Conservation (phyloP, 2,329 filamentous ascomycete species). For the Talaromyces sp. region DNA sequence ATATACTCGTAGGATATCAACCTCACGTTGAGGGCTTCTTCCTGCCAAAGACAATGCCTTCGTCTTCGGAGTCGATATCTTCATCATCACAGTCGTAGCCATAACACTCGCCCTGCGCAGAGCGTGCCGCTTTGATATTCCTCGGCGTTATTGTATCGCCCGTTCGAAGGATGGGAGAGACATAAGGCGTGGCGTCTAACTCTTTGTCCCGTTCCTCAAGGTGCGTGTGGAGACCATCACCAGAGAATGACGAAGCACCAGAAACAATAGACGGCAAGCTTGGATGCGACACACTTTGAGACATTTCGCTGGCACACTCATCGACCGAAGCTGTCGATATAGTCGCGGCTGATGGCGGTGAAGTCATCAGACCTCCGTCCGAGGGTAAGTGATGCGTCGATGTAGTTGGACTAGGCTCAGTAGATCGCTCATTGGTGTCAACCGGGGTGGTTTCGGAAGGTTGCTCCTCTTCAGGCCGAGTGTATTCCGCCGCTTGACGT, state of each 20-base stretch:
- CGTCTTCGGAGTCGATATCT: slow-evolving; percentile 43
- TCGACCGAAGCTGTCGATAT: slow-evolving; percentile 47
- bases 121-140: slow-evolving; percentile 23
- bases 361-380: slow-evolving; percentile 30
- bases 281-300: slow-evolving; percentile 46
- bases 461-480: slow-evolving; percentile 28
- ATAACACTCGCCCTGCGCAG: slow-evolving; percentile 35
- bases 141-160: slow-evolving; percentile 41
- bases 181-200: slow-evolving; percentile 23
- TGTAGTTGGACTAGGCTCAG: slow-evolving; percentile 5
- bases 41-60: slow-evolving; percentile 41
- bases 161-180: slow-evolving; percentile 41
- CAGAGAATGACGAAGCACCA: slow-evolving; percentile 45
- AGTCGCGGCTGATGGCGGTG: slow-evolving; percentile 43
- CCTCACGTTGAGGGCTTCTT: slow-evolving; percentile 11
- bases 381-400: slow-evolving; percentile 15
- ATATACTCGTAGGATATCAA: not conserved
- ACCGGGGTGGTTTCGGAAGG: slow-evolving; percentile 16
- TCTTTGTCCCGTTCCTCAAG: slow-evolving; percentile 29
- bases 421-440: not conserved
- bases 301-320: slow-evolving; percentile 43
- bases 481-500: slow-evolving; percentile 24
- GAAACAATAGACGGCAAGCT: slow-evolving; percentile 47
- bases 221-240: slow-evolving; percentile 31
- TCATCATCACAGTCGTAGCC: slow-evolving; percentile 43